Conservation (phyloP, 306 rosid genomes). For the Pueraria montana region DNA sequence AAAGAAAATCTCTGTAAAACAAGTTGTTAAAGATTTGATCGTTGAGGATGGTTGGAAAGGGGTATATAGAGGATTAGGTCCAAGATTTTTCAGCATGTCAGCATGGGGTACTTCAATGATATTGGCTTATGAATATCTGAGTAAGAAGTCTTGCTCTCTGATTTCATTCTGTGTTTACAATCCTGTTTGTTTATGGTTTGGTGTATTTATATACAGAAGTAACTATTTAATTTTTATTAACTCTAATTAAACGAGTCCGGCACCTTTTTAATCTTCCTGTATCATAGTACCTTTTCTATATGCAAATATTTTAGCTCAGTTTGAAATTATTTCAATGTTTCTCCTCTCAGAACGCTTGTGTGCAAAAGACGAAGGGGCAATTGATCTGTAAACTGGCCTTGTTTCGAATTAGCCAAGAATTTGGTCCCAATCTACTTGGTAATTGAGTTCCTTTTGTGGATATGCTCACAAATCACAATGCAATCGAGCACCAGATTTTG, state of each 20-base stretch:
- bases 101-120: conserved; percentile 99
- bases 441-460: too few species aligned
- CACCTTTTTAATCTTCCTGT: conserved; percentile 4
- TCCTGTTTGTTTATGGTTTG: conserved; percentile 26
- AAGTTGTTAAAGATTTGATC: conserved; percentile 79
- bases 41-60: conserved; percentile 95
- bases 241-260: conserved; percentile 6
- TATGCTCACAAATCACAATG: too few species aligned
- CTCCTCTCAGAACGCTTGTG: conserved; percentile 82
- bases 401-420: conserved; percentile 36
- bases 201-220: conserved; percentile 31
- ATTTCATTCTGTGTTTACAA: conserved; percentile 21
- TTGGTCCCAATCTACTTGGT: too few species aligned
- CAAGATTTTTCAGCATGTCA: conserved; percentile 94
- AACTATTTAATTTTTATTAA: background rate
- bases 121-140: conserved; percentile 86
- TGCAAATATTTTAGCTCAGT: conserved; percentile 15
- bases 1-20: conserved; percentile 69
- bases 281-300: background rate
- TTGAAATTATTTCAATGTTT: conserved; percentile 33
- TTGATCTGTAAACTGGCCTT: conserved; percentile 26
- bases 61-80: conserved; percentile 90
- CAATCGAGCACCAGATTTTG: too few species aligned
- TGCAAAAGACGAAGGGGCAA: conserved; percentile 64
- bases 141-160: conserved; percentile 60